A percentile compares a stretch with the other conserved stretches of the same genome.
phyloP scores from a whole-genome alignment of 352 stramenopile genomes.

The Blastocystis sp. region DNA sequence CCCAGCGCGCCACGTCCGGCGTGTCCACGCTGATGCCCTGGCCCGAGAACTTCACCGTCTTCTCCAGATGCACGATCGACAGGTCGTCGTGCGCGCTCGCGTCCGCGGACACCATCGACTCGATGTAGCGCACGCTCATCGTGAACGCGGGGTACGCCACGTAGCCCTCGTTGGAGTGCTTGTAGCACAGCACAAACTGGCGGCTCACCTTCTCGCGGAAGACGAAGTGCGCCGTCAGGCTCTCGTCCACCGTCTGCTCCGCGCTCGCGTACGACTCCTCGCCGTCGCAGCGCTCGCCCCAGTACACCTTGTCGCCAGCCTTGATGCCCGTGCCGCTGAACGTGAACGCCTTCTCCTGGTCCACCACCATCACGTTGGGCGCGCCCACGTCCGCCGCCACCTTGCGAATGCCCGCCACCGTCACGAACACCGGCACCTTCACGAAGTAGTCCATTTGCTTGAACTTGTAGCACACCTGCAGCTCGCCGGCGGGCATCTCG shows the following conservation, averaged over 20 bases:
- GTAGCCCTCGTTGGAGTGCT: conserved; percentile 31
- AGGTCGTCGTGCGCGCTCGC: not conserved
- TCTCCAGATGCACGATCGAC: conserved; percentile 56
- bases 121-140: conserved; percentile 29
- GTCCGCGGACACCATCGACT: not conserved
- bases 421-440: conserved; percentile 71
- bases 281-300: conserved; percentile 17
- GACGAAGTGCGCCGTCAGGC: conserved; percentile 30
- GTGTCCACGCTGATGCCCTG: conserved; percentile 4
- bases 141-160: conserved; percentile 3
- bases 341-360: conserved; percentile 32
- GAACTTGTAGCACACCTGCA: conserved; percentile 74
- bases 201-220: not conserved
- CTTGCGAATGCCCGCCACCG: conserved; percentile 38
- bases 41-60: conserved; percentile 55
- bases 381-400: conserved; percentile 18
- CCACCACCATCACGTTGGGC: conserved; percentile 60
- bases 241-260: conserved; percentile 23
- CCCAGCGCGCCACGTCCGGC: conserved; percentile 61
- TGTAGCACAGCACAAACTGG: conserved; percentile 37
- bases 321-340: conserved; percentile 61
- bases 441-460: conserved; percentile 57
- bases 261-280: not conserved
- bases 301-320: conserved; percentile 45
- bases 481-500: conserved; percentile 5